phyloP scores from a whole-genome alignment of 192 early-diverging fungal species.

The Coemansia asiatica region DNA sequence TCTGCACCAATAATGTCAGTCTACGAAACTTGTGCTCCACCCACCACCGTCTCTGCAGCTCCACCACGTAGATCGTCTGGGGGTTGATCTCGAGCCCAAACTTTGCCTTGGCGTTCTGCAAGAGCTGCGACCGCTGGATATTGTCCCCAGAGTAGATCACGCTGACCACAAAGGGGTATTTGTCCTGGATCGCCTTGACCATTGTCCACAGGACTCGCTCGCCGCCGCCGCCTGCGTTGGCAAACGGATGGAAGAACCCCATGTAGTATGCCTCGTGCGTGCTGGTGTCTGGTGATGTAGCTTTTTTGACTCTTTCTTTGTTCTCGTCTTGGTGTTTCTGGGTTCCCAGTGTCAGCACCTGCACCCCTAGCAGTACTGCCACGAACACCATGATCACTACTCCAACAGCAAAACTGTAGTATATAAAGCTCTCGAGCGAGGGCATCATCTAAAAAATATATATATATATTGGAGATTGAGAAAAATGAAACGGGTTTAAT shows the following conservation, averaged over 20 bases:
- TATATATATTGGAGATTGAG: too few relatives aligned
- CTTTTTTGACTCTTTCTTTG: not conserved
- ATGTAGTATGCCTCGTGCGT: conserved; percentile 54
- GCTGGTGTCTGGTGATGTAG: conserved; percentile 27
- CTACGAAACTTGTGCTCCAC: conserved; percentile 73
- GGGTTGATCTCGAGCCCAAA: conserved; percentile 72
- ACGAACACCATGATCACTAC: conserved; percentile 18
- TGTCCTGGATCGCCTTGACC: conserved; percentile 74
- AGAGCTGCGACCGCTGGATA: conserved; percentile 57
- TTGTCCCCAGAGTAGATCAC: conserved; percentile 83
- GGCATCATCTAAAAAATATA: conserved; percentile 11
- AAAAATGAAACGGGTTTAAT: too few relatives aligned
- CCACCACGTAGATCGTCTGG: conserved; percentile 61
- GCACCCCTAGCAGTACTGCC: conserved; percentile 18
- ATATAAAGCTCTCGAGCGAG: conserved; percentile 20
- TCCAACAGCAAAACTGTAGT: conserved; percentile 23
- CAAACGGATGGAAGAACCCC: conserved; percentile 94
- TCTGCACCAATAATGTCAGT: conserved; percentile 85
- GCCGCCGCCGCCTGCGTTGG: conserved; percentile 92
- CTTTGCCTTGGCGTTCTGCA: conserved; percentile 53
- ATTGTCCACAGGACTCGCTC: conserved; percentile 95
- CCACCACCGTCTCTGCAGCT: conserved; percentile 63
- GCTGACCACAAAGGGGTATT: conserved; percentile 65
- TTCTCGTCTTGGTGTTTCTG: conserved; percentile 20
- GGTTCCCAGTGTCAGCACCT: conserved; percentile 31